Conservation (phyloP, 2,329 filamentous ascomycete genomes). For the Penicillium janthinellum region DNA sequence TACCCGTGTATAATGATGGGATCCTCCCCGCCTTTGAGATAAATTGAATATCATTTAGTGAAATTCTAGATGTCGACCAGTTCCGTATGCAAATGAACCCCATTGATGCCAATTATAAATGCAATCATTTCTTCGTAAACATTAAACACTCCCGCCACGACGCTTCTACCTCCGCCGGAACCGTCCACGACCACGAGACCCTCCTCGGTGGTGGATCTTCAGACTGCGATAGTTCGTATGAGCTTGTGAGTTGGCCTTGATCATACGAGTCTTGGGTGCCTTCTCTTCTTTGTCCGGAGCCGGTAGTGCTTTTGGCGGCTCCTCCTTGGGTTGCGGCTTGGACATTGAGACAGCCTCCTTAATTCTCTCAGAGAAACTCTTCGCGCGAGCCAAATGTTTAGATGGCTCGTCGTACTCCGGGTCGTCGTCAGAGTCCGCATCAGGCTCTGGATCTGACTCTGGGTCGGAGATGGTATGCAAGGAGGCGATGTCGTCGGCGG, state of each 20-base stretch:
- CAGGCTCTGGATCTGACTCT: conserved; percentile 26
- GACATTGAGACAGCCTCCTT: conserved; percentile 37
- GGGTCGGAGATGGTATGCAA: conserved; percentile 34
- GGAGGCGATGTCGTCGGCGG: conserved; percentile 25
- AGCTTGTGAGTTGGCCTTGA: conserved; percentile 47
- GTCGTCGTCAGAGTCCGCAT: conserved; percentile 30
- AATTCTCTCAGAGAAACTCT: conserved; percentile 41
- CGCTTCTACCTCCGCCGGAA: conserved; percentile 39
- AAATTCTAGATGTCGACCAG: not conserved
- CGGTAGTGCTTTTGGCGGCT: conserved; percentile 15
- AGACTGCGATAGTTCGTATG: conserved; percentile 53
- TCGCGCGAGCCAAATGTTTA: conserved; percentile 25
- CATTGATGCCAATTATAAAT: conserved; percentile 19
- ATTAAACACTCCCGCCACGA: not conserved
- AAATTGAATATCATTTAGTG: not conserved
- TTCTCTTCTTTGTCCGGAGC: conserved; percentile 24
- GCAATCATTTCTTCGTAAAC: conserved; percentile 24
- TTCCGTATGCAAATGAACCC: not conserved
- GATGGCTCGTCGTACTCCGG: conserved; percentile 31
- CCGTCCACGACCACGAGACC: conserved; percentile 38
- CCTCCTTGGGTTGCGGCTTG: conserved; percentile 21
- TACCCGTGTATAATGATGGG: not conserved
- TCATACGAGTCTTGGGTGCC: conserved; percentile 27
- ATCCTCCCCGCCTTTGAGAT: not conserved
- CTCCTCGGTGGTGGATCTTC: conserved; percentile 47